phyloP scores from a whole-genome alignment of 768 basidiomycete genomes.

The Hirschioporus abietinus region DNA sequence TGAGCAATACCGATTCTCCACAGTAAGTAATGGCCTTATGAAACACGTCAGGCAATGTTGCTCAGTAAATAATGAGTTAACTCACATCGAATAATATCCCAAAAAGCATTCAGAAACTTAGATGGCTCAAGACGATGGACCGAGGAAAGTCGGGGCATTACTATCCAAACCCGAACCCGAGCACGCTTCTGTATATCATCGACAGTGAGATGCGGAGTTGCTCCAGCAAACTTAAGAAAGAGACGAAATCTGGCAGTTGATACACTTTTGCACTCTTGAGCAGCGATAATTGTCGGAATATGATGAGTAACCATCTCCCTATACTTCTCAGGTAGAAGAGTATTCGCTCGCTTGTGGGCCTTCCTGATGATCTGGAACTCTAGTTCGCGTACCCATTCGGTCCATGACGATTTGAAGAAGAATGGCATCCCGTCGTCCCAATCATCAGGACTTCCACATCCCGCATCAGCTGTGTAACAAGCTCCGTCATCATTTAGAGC shows the following conservation, averaged over 20 bases:
- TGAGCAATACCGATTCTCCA: conserved; percentile 25
- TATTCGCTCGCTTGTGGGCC: neutral
- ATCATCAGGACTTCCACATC: neutral
- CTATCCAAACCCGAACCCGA: neutral
- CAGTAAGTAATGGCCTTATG: conserved; percentile 22
- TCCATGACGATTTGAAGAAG: neutral
- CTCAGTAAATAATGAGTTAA: neutral
- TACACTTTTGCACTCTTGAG: neutral
- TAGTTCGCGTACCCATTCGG: neutral
- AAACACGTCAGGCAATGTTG: neutral
- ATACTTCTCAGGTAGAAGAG: neutral
- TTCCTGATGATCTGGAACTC: neutral
- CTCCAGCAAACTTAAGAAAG: neutral
- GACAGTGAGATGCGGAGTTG: neutral
- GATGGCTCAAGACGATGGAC: neutral
- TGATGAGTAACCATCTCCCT: neutral
- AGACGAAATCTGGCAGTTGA: neutral
- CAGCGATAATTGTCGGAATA: neutral
- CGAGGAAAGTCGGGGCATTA: neutral
- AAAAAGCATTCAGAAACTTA: neutral
- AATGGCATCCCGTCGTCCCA: neutral
- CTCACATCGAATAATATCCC: neutral
- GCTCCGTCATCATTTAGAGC: too few species aligned
- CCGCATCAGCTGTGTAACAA: too few species aligned
- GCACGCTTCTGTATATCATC: neutral